A percentile compares a stretch with the other conserved stretches of the same genome.
Conservation (phyloP, 1,284 basidiomycete species). For the Ceraceosorus bombacis region DNA sequence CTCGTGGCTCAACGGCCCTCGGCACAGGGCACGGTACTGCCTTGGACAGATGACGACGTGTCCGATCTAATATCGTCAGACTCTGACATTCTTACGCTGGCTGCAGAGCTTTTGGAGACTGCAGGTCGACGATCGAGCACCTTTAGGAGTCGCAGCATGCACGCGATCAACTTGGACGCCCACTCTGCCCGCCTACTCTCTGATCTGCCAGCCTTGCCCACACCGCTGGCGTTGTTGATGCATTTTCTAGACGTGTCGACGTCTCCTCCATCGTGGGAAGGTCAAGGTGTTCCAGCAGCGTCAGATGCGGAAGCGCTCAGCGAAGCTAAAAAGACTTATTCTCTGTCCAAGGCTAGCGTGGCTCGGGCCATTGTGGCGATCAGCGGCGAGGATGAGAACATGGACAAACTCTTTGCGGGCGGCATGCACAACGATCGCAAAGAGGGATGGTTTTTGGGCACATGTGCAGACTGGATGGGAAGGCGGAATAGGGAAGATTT, state of each 20-base stretch:
- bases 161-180: not conserved
- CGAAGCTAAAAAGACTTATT: slow-evolving; percentile 63
- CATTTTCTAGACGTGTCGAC: not conserved
- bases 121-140: not conserved
- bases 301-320: slow-evolving; percentile 14
- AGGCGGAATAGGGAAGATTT: slow-evolving; percentile 61
- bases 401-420: slow-evolving; percentile 59
- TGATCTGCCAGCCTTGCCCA: too few species aligned
- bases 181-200: not conserved
- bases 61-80: not conserved
- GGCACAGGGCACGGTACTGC: not conserved
- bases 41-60: not conserved
- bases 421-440: too few species aligned
- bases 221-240: not conserved
- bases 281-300: not conserved
- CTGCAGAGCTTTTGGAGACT: not conserved
- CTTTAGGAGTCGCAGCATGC: not conserved
- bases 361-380: slow-evolving; percentile 77
- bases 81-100: not conserved
- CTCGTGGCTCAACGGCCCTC: not conserved
- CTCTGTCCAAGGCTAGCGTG: slow-evolving; percentile 71
- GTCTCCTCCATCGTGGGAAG: not conserved
- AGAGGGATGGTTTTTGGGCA: slow-evolving; percentile 58
- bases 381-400: slow-evolving; percentile 70
- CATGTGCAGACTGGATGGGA: slow-evolving; percentile 68